Evolutionary conservation across 805 yeast genomes (phyloP), one percentile per base, ranked within the genome.

Genomic region (Debaryomyces hansenii): DNA sequence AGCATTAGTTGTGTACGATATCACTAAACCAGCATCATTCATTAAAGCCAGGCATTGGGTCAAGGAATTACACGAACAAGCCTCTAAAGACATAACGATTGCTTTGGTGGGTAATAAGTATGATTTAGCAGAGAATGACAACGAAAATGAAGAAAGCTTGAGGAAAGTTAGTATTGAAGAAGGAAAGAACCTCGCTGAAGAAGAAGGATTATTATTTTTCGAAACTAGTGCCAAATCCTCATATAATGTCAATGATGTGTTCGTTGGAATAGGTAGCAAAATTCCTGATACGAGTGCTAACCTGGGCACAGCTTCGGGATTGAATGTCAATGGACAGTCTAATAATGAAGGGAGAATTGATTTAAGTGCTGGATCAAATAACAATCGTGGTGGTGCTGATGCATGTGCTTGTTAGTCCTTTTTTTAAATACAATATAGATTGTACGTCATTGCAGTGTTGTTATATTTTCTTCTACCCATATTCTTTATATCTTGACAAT

Each of bases 31-130:
- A 2, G 94, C 96, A 11, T 86, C 96, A 20, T 92, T 92, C 58
- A 85, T 90, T 58, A 90, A 92, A 67, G 98, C 98, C 6, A 86
- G 97, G 58, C 97, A 92, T 69, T 92, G 99, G 99, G 96, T 92
- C 45, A 87, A 87, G 61, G 98, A 92, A 65, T 78, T 92, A 55
- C 96, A 90, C 62, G 96, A 91, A 55, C 98, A 91, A 69, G 97
- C 97, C 15, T 78, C 87, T n/a, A 87, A 88, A 53, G 91, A 86
- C 52, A 92, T 92, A 42, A 82, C 90, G 47, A 90, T 92, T 65
- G 98, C 98, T 3, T 75, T 92, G 33, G 96, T 91, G 24, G 99
- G 97, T 33, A 92, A 91, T 74, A 92, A 92, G 70, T 79, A 82
- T 49, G 99, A 92, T 67, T 72, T 92, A 51, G 80, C 84, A 11